These are phyloP conservation scores for Taphrina communis DNA, from an alignment of 1,139 yeast genomes.

Conservation along the genomic window DNA sequence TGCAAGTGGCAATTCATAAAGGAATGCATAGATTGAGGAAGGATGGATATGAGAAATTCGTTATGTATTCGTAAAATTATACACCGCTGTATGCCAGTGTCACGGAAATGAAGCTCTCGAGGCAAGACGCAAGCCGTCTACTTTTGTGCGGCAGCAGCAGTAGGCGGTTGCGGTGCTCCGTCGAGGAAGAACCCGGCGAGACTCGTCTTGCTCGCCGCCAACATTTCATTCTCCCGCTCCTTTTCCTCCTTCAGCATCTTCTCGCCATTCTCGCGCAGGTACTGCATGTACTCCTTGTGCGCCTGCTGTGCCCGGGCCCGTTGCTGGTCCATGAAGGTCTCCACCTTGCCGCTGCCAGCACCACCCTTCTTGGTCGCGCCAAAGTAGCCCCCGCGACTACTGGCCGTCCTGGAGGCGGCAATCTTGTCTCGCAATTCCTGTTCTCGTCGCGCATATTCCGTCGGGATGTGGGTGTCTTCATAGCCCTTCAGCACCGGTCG, in stretches of 20 bases:
- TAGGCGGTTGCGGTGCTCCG: constrained; percentile 22
- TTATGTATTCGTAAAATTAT: no score
- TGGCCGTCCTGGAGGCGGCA: constrained; percentile 63
- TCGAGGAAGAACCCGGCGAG: constrained; percentile 26
- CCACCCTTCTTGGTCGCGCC: constrained; percentile 65
- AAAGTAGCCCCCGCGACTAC: constrained; percentile 46
- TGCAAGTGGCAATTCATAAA: no score
- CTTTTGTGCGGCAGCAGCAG: constrained; percentile 19
- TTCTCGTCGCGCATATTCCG: constrained; percentile 86
- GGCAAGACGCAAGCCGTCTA: neutral
- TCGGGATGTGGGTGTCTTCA: constrained; percentile 65
- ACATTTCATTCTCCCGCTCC: constrained; percentile 47
- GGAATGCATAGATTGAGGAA: no score
- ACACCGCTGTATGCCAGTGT: no score
- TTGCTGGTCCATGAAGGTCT: constrained; percentile 88
- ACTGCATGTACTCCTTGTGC: constrained; percentile 80
- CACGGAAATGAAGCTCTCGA: no score
- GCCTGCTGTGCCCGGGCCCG: constrained; percentile 94
- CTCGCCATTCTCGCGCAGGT: constrained; percentile 86
- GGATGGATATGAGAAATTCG: no score
- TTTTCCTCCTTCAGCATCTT: constrained; percentile 82
- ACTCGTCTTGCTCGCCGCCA: constrained; percentile 35
- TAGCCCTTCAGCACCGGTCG: constrained; percentile 84
- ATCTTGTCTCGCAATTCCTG: constrained; percentile 71
- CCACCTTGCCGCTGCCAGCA: constrained; percentile 56